phyloP scores from a whole-genome alignment of 805 yeast species.

The Teunomyces pallodes region DNA sequence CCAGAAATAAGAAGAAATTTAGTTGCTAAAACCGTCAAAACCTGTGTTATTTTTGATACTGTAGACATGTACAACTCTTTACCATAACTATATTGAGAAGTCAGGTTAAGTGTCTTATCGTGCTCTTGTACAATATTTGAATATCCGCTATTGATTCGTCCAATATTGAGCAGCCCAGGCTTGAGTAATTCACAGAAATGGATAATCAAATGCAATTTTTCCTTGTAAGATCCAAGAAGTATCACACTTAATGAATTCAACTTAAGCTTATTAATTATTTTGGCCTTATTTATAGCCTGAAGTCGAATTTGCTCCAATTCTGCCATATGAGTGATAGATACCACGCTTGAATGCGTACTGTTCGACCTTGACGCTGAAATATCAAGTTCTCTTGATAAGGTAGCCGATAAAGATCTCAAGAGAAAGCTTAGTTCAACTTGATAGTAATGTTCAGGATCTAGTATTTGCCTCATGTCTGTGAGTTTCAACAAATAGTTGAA shows the following conservation, averaged over 20 bases:
- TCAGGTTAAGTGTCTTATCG: conserved; percentile 4
- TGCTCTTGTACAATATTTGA: conserved; percentile 1
- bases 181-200: conserved; percentile 17
- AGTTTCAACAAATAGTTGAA: conserved; percentile 23
- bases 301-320: conserved; percentile 4
- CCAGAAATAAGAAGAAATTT: conserved; percentile 13
- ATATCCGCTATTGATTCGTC: conserved; percentile 2
- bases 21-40: conserved; percentile 12
- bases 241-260: conserved; percentile 20
- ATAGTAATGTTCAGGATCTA: conserved; percentile 12
- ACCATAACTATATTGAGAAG: conserved; percentile 13
- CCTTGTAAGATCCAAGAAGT: conserved; percentile 29
- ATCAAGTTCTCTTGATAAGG: conserved; percentile 22
- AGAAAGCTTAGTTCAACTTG: conserved; percentile 18
- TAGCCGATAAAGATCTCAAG: conserved; percentile 16
- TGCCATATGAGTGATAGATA: conserved; percentile 11
- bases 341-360: conserved; percentile 19
- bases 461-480: conserved; percentile 14
- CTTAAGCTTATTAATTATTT: conserved; percentile 7
- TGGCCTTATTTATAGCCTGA: background rate
- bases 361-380: conserved; percentile 20
- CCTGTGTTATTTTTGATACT: conserved; percentile 12
- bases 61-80: conserved; percentile 15
- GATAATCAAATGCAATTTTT: conserved; percentile 21
- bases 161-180: conserved; percentile 6